Evolutionary conservation across 2,329 filamentous ascomycete genomes (phyloP).

Genomic region (Fusarium cicatricum): DNA sequence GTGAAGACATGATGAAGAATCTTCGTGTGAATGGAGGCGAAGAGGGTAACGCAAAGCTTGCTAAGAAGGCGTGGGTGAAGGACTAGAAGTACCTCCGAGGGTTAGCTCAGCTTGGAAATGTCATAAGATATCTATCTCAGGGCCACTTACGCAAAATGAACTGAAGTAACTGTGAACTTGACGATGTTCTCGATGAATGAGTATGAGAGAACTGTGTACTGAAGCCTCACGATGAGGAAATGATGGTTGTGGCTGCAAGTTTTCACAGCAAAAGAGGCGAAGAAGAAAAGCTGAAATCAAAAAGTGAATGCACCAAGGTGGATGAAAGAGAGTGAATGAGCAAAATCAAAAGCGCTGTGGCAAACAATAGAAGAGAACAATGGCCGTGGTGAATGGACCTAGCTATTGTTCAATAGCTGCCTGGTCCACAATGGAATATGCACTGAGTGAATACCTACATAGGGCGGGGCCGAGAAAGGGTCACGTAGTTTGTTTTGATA

Average conservation of each 20-base stretch:
- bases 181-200: no score
- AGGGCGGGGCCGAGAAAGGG: neutral
- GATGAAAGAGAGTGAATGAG: neutral
- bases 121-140: no score
- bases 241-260: neutral
- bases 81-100: neutral
- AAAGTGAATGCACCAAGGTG: neutral
- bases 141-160: constrained; percentile 11
- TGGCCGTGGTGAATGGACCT: neutral
- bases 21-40: neutral
- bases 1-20: constrained; percentile 4
- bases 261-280: neutral
- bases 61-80: constrained; percentile 1
- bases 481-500: neutral
- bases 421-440: constrained; percentile 14
- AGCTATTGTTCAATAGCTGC: constrained; percentile 17
- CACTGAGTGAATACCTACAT: constrained; percentile 1
- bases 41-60: neutral
- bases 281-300: neutral
- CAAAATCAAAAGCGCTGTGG: neutral
- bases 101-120: neutral
- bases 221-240: neutral
- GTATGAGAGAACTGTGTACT: neutral
- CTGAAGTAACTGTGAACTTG: neutral
- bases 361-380: neutral